Conservation (phyloP, 1,284 basidiomycete genomes). For the Ustilago tritici region DNA sequence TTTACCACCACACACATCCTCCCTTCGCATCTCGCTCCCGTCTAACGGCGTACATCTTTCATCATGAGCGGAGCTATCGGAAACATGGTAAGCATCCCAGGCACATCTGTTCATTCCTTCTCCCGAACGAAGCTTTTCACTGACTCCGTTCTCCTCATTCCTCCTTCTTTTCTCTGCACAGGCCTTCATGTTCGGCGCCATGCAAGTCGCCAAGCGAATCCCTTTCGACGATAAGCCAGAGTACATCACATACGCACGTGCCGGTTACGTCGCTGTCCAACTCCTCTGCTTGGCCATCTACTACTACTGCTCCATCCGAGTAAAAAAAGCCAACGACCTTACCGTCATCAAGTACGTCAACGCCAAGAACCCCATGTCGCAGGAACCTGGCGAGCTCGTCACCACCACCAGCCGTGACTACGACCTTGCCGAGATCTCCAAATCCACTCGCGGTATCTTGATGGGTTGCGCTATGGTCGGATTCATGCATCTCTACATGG, state of each 20-base stretch:
- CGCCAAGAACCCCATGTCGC: conserved; percentile 72
- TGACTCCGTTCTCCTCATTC: conserved; percentile 6
- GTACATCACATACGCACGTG: conserved; percentile 83
- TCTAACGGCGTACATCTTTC: conserved; percentile 14
- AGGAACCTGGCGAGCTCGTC: conserved; percentile 82
- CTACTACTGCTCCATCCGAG: conserved; percentile 76
- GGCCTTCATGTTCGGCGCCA: conserved; percentile 64
- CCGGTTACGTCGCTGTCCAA: conserved; percentile 84
- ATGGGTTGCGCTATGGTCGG: conserved; percentile 70
- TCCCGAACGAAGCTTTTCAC: background rate
- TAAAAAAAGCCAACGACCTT: conserved; percentile 93
- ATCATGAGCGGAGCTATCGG: conserved; percentile 54
- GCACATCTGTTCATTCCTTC: background rate
- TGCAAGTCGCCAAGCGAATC: conserved; percentile 84
- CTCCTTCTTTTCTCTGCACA: background rate
- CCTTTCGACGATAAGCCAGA: conserved; percentile 87
- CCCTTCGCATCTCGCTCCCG: conserved; percentile 9
- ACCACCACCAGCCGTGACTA: conserved; percentile 95
- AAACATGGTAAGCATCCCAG: conserved; percentile 49
- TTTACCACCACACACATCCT: background rate
- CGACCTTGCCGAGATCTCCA: conserved; percentile 86
- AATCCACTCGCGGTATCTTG: conserved; percentile 77
- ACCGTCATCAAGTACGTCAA: conserved; percentile 89
- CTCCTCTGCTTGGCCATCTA: conserved; percentile 78
- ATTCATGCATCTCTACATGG: conserved; percentile 69